A percentile compares a stretch with the other conserved stretches of the same genome.
phyloP scores from a whole-genome alignment of 2,329 filamentous ascomycete genomes.

The Colletotrichum australisinense region DNA sequence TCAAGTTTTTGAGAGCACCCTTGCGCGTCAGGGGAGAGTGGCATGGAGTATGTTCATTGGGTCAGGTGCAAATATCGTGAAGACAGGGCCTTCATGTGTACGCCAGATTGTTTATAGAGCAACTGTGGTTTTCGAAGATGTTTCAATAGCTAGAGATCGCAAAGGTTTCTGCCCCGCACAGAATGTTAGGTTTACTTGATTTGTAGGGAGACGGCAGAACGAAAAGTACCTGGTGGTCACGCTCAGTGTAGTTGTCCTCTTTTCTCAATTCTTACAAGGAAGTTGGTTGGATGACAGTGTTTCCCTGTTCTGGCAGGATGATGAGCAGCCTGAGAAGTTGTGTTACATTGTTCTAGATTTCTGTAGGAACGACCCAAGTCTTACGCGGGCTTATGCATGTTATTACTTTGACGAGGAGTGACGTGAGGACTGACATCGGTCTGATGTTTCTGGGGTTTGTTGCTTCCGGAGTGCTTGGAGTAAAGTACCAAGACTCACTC shows the following conservation, averaged over 20 bases:
- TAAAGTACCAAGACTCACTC: not conserved
- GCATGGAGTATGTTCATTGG: not conserved
- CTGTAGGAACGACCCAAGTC: not conserved
- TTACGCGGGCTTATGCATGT: not conserved
- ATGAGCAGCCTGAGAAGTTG: not conserved
- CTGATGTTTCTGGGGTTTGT: not conserved
- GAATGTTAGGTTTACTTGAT: not conserved
- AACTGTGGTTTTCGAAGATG: not conserved
- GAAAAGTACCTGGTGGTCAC: not conserved
- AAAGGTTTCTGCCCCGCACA: not conserved
- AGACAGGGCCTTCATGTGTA: not conserved
- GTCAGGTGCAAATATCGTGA: not conserved
- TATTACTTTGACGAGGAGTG: conserved; percentile 3
- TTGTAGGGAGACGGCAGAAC: not conserved
- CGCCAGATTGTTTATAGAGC: not conserved
- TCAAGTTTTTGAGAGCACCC: not conserved
- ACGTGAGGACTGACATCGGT: not conserved
- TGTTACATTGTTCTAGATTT: conserved; percentile 10
- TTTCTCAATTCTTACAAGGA: not conserved
- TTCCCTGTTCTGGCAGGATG: not conserved
- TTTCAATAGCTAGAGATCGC: not conserved
- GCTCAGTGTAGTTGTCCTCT: not conserved
- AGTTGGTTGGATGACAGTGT: not conserved
- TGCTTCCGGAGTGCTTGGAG: not conserved
- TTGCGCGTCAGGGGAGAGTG: not conserved